Base-by-base conservation (phyloP, 148 eudicot genomes). In the Tetragonia tetragonoides region DNA sequence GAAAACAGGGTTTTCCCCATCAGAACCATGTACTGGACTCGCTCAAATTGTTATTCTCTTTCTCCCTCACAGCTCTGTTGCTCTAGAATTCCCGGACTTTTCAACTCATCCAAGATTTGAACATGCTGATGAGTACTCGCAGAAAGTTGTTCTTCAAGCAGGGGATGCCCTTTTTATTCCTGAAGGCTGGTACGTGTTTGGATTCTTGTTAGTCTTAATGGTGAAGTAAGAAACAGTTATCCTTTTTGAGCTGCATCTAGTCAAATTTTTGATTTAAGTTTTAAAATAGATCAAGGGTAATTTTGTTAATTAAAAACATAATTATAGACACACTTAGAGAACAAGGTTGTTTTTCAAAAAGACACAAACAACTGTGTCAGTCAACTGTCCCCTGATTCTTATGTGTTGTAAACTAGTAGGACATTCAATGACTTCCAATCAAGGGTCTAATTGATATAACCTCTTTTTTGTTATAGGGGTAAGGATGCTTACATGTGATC, bases 111-210 rank as follows among this genome's bases (percentile, higher is more conserved):
- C 97, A 84, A 88, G 93, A 85, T 90, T 91, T 65, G 78, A 82
- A 80, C 78, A 39, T 63, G 83, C 84, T 4, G 66, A n/a, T 74
- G 87, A 87, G 41, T 78, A 64, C 76, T 92, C 96, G 41, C 99
- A 91, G 79, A 90, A 87, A 84, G 86, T 89, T 75, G 66, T 80
- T 79, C 96, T 95, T 79, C 87, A 83, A 81, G 97, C 92, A 46
- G 99, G 99, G 53, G 97, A 95, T 86, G 93, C 92, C 15, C 89
- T 95, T 39, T 89, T 93, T 81, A 91, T 95, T 76, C 99, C 99
- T 41, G 97, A 95, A 87, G 97, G 99, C 87, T 95, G 99, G 99
- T 95, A 83, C 68, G 81, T 75, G 23, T 77, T 54, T 61, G 10
- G 56, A 70, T 51, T 49, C 11, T 66, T 64, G 56, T 75, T 38